phyloP scores from a whole-genome alignment of 495 filamentous ascomycete species.

The Collariella sp. region DNA sequence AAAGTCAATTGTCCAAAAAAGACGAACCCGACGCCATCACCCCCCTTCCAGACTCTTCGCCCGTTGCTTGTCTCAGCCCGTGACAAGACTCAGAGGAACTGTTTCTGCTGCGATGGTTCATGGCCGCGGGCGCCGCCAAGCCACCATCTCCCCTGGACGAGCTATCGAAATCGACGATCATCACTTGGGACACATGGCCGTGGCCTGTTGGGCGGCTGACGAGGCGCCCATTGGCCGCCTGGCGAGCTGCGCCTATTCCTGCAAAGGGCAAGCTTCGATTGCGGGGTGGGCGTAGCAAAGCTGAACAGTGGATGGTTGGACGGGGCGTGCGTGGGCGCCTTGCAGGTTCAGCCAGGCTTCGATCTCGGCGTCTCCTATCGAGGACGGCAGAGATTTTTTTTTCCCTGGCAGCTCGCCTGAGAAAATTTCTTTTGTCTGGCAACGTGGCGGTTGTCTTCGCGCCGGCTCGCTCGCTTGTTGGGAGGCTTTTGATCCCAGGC shows the following conservation, averaged over 20 bases:
- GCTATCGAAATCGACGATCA: conserved; percentile 6
- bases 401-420: no score
- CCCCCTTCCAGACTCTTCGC: background rate
- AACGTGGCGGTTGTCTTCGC: background rate
- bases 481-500: background rate
- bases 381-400: no score
- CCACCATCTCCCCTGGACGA: background rate
- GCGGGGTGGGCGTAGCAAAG: conserved; percentile 4
- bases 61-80: background rate
- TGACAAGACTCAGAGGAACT: background rate
- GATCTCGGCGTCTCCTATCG: no score
- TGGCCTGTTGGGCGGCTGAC: conserved; percentile 1
- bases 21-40: background rate
- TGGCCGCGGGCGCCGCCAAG: background rate
- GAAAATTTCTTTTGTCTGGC: no score
- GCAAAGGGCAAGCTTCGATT: background rate
- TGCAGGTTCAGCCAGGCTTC: no score
- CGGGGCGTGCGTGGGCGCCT: no score
- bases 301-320: background rate
- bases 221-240: conserved; percentile 2
- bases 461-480: background rate
- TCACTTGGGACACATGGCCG: background rate
- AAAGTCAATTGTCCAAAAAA: background rate
- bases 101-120: background rate
- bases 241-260: background rate